phyloP scores from a whole-genome alignment of 768 basidiomycete genomes.

The Suillus americanus region DNA sequence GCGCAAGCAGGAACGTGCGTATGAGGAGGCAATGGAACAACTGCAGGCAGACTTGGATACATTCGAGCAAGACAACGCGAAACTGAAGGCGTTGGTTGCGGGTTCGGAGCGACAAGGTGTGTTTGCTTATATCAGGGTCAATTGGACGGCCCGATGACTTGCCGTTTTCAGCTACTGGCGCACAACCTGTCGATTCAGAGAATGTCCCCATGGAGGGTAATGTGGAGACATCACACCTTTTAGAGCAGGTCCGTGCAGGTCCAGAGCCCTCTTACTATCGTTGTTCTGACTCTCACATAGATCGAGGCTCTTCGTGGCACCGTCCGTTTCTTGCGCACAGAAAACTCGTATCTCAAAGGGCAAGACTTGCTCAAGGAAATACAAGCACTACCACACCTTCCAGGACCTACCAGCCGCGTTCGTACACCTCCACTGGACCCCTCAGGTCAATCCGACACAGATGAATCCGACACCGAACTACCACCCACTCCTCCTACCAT shows the following conservation, averaged over 20 bases:
- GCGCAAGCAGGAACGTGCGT: slow-evolving; percentile 84
- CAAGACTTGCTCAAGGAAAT: slow-evolving; percentile 88
- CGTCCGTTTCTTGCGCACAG: slow-evolving; percentile 87
- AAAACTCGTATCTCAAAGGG: slow-evolving; percentile 92
- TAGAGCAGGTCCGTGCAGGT: slow-evolving; percentile 69
- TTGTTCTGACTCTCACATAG: slow-evolving; percentile 38
- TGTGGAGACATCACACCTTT: slow-evolving; percentile 81
- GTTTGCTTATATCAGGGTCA: slow-evolving; percentile 17
- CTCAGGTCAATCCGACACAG: slow-evolving; percentile 65
- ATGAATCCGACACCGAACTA: slow-evolving; percentile 55
- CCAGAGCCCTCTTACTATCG: not conserved
- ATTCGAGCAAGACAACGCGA: slow-evolving; percentile 85
- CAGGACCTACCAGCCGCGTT: slow-evolving; percentile 43
- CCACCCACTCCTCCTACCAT: slow-evolving; percentile 49
- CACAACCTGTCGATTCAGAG: slow-evolving; percentile 58
- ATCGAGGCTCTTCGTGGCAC: slow-evolving; percentile 90
- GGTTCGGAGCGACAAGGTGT: slow-evolving; percentile 73
- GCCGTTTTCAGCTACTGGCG: slow-evolving; percentile 39
- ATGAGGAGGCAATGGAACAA: slow-evolving; percentile 93
- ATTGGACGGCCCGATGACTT: not conserved
- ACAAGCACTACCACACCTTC: slow-evolving; percentile 67
- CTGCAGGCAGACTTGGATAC: slow-evolving; percentile 85
- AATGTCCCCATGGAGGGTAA: slow-evolving; percentile 71
- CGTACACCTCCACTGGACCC: slow-evolving; percentile 70
- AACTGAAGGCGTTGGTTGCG: slow-evolving; percentile 67